Base-by-base conservation (phyloP, 352 stramenopile species). In the Globisporangium alternatum region DNA sequence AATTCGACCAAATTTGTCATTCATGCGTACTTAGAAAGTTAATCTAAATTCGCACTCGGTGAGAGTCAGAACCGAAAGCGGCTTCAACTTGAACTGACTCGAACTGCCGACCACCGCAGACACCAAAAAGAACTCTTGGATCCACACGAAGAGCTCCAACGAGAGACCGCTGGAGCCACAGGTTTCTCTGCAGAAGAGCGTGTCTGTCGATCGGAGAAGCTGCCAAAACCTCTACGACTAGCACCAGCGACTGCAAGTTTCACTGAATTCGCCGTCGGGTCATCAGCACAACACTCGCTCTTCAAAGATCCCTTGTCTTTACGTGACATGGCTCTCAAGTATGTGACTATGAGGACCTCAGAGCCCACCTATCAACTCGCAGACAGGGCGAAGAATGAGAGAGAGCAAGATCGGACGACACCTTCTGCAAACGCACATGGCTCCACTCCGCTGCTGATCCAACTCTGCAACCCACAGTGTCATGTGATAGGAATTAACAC, bases 341-440 rank as follows among this genome's bases (percentile, higher is more conserved):
- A 12, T 55, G 25, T 54, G 22, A 22, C 25, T 19, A 3, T 21
- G 21, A 54, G 49, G 7, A 2, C 25, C 5, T 21, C 48, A 54
- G 21, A 52, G 21, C 7, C 45, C 21, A n/a, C 21, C 31, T n/a
- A 10, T 22, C 41, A 48, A 22, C 25, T 33, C 2, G 9, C 49
- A 55, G 25, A 55, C 25, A 55, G 15, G 3, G 49, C 31, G 25
- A 21, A 44, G 7, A 44, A 44, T 13, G 6, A 39, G 49, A 55
- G 25, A 55, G 49, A 55, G 49, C 49, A 55, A 55, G 49, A 55
- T 35, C 13, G 22, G 28, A 39, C 28, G 49, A 10, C 13, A 6
- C 49, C 49, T 55, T 55, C 49, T 21, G 15, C 25, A 15, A 55
- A 21, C 49, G 30, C 49, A 55, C 49, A 55, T 55, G 49, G 28